These are phyloP conservation scores for Blastomyces emzantsi DNA, from an alignment of 2,329 filamentous ascomycete genomes.

Conservation along the genomic window DNA sequence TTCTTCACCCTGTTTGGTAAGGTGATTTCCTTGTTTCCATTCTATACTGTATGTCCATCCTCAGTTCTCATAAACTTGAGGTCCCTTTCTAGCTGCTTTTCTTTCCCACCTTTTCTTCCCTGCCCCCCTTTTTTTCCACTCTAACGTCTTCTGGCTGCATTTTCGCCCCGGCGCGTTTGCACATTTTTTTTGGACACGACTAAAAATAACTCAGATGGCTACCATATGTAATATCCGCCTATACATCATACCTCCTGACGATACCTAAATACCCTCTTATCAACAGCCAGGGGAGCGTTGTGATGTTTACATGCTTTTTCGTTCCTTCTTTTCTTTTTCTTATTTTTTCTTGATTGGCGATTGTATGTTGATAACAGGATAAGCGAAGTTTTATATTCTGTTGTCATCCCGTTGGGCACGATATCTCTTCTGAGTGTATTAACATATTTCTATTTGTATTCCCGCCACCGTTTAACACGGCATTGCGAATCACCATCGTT, in stretches of 20 bases:
- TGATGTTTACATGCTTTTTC: not conserved
- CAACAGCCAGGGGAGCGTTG: not conserved
- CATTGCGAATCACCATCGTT: not conserved
- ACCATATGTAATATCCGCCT: conserved; percentile 8
- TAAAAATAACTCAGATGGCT: conserved; percentile 3
- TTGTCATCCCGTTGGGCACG: not conserved
- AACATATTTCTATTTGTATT: not conserved
- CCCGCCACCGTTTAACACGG: not conserved
- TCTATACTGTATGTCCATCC: conserved; percentile 7
- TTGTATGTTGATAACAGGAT: not conserved
- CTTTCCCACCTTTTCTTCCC: conserved; percentile 13
- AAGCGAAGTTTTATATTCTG: not conserved
- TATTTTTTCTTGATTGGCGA: not conserved
- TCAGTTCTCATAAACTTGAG: not conserved
- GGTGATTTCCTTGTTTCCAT: conserved; percentile 2
- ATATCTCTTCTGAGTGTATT: conserved; percentile 3
- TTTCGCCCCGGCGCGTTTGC: conserved; percentile 2
- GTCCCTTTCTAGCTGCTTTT: conserved; percentile 8
- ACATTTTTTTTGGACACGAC: conserved; percentile 10
- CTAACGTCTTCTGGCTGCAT: conserved; percentile 19
- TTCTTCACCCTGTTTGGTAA: not conserved
- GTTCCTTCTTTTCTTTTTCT: not conserved
- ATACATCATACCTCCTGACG: conserved; percentile 4
- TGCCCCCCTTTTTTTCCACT: conserved; percentile 18
- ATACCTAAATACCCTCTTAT: conserved; percentile 5